Conservation (phyloP, 2,329 filamentous ascomycete genomes). For the Neofusicoccum cordaticola region DNA sequence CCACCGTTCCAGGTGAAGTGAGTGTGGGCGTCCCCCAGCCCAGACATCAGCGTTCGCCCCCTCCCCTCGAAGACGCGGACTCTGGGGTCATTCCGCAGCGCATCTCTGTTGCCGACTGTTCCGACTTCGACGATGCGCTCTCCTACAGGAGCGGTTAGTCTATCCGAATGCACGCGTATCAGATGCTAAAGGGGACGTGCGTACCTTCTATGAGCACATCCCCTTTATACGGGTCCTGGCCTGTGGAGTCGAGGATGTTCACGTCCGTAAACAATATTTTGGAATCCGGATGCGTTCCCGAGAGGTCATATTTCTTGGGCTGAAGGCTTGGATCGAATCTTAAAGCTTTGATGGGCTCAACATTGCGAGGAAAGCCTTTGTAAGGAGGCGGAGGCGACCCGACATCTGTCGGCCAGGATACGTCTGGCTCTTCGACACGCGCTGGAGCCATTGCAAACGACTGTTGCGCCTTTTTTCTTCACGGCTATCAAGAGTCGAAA, state of each 20-base stretch:
- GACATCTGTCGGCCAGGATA: neutral
- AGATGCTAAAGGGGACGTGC: constrained; percentile 17
- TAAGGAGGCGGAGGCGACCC: neutral
- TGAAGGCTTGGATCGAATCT: constrained; percentile 22
- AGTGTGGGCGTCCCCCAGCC: constrained; percentile 49
- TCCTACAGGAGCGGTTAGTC: constrained; percentile 19
- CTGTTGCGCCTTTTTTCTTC: too few relatives aligned
- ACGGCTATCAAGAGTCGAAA: too few relatives aligned
- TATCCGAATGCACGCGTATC: neutral
- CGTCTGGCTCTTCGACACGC: neutral
- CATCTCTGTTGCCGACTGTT: constrained; percentile 30
- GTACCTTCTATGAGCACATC: constrained; percentile 41
- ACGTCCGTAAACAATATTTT: constrained; percentile 40
- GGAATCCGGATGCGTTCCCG: constrained; percentile 33
- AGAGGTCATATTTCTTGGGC: constrained; percentile 36
- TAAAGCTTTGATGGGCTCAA: neutral
- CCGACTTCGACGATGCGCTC: constrained; percentile 37
- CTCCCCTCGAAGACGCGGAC: constrained; percentile 40
- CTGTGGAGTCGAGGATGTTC: constrained; percentile 41
- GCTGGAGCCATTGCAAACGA: too few relatives aligned
- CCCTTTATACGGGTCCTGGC: constrained; percentile 36
- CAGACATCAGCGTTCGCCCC: constrained; percentile 50
- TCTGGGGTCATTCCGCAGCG: constrained; percentile 25
- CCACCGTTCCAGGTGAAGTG: constrained; percentile 50
- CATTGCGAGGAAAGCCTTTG: neutral